Percentiles rank a stretch among this genome's conserved stretches.
phyloP scores from a whole-genome alignment of 306 rosid genomes.

The Carpinus fangiana region DNA sequence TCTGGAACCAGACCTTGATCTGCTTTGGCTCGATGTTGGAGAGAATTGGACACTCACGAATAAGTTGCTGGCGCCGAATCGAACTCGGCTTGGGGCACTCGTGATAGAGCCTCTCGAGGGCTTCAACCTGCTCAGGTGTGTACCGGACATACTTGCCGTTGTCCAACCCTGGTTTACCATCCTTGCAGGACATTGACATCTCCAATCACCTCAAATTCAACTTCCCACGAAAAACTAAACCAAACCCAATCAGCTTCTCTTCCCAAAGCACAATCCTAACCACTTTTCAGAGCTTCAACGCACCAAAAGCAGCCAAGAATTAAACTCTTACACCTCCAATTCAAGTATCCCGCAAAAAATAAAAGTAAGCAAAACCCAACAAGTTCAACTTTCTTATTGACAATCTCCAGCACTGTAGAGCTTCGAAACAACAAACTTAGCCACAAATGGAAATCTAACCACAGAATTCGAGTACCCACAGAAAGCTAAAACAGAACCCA shows the following conservation, averaged over 20 bases:
- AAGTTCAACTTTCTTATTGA: slow-evolving; percentile 10
- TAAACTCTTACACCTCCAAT: slow-evolving; percentile 2
- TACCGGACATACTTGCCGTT: slow-evolving; percentile 95
- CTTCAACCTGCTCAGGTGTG: slow-evolving; percentile 99
- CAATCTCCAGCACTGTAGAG: slow-evolving; percentile 3
- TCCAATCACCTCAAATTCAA: slow-evolving; percentile 24
- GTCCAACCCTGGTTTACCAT: slow-evolving; percentile 71
- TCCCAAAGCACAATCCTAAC: not conserved
- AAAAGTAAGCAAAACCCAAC: not conserved
- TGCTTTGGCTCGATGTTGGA: slow-evolving; percentile 92
- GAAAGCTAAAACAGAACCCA: slow-evolving; percentile 5
- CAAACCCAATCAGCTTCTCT: slow-evolving; percentile 28
- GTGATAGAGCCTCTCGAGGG: slow-evolving; percentile 93
- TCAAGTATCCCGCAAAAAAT: not conserved
- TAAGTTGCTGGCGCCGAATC: slow-evolving; percentile 93
- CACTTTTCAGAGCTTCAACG: slow-evolving; percentile 15
- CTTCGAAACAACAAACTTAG: slow-evolving; percentile 14
- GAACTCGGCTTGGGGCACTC: slow-evolving; percentile 99
- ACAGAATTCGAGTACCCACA: not conserved
- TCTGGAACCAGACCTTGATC: slow-evolving; percentile 98
- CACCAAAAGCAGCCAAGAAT: slow-evolving; percentile 15
- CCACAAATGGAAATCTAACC: slow-evolving; percentile 10
- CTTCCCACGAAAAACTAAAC: slow-evolving; percentile 16
- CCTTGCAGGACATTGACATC: slow-evolving; percentile 99
- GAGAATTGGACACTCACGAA: slow-evolving; percentile 92